Base-by-base conservation (phyloP, 768 basidiomycete species). In the Imleria badia region DNA sequence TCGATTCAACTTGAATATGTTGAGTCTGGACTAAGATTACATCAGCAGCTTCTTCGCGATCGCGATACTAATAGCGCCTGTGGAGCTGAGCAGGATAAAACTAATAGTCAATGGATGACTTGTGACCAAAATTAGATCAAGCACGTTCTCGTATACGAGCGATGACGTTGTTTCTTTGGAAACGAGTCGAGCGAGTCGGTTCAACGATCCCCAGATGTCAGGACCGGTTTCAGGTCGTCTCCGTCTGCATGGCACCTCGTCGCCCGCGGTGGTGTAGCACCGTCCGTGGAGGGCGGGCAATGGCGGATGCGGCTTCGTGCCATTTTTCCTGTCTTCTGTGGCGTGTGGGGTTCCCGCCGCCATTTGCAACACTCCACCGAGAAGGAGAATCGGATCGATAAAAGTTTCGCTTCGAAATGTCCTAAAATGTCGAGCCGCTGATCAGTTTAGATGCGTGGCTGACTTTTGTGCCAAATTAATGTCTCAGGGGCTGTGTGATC, bases 401-500 rank as follows among this genome's bases (percentile, higher is more conserved):
- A 51, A 35, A 26, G 30, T 29, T 48, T 48, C 41, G 34, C 39
- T 51, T 51, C 45, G 49, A 51, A 48, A 34, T 23, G 45, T 40
- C 44, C 44, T 3, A 12, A 49, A 49, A 47, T 8, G 48, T 41
- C 1, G 11, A n/a, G 26, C 39, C 39, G 45, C 17, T 23, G 51
- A 51, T 60, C 41, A 38, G 30, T 56, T 61, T 58, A 1, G 19
- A 17, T 51, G 20, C 42, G 44, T 39, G 35, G 33, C 20, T 23
- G 30, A 23, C 39, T 53, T 54, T 60, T 39, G 43, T 49, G 38
- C 31, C 43, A 60, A 63, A 63, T 56, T 58, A 51, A 59, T 58
- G 60, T 66, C 52, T 60, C 56, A 64, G 67, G 58, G 60, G 64
- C 64, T 68, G 63, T 66, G 59, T 52, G 42, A 49, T 62, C 54